A percentile compares a stretch with the other conserved stretches of the same genome.
Conservation (phyloP, 2,329 filamentous ascomycete genomes). For the Colletotrichum karsti region DNA sequence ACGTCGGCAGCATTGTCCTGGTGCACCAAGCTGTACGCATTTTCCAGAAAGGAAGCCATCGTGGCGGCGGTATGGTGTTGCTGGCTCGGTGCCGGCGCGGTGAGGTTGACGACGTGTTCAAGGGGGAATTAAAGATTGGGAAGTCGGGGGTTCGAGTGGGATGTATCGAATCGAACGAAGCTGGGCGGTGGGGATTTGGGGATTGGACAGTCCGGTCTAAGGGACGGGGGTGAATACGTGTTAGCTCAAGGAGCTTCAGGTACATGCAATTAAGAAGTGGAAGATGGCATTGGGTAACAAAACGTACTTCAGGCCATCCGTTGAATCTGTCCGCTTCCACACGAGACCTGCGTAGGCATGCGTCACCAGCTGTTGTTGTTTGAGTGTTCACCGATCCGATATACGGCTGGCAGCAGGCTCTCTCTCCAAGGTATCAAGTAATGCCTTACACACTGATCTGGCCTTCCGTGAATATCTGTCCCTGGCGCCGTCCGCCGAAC, state of each 20-base stretch:
- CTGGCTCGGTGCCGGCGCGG: conserved; percentile 32
- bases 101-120: conserved; percentile 31
- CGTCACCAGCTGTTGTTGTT: conserved; percentile 34
- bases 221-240: conserved; percentile 29
- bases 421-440: neutral
- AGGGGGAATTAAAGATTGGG: conserved; percentile 9
- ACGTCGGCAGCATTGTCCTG: conserved; percentile 97
- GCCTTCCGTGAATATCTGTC: conserved; percentile 46
- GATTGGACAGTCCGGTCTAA: conserved; percentile 19
- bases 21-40: conserved; percentile 95
- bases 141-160: conserved; percentile 19
- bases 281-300: neutral
- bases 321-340: conserved; percentile 19
- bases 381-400: conserved; percentile 13
- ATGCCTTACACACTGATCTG: conserved; percentile 28
- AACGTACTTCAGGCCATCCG: conserved; percentile 20
- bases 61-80: conserved; percentile 46
- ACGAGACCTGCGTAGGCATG: conserved; percentile 2
- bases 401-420: conserved; percentile 28
- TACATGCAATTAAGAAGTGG: neutral
- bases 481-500: conserved; percentile 44
- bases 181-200: conserved; percentile 29
- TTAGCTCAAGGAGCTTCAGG: conserved; percentile 25
- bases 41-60: conserved; percentile 96
- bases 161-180: conserved; percentile 30